These are phyloP conservation scores for Quercus alba DNA, from an alignment of 306 rosid genomes.

Conservation along the genomic window DNA sequence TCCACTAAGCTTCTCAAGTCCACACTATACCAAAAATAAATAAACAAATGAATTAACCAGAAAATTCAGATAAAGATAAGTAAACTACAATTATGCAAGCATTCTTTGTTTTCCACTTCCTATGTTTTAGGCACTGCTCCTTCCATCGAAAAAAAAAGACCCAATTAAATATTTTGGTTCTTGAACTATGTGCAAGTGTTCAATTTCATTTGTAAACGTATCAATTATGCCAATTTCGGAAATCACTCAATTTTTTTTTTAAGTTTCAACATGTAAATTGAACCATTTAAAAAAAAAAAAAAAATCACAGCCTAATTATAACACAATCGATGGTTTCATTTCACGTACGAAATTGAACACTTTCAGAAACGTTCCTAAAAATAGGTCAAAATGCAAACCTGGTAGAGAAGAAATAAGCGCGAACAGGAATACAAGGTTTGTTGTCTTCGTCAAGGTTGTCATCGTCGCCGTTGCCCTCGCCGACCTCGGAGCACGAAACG, in stretches of 20 bases:
- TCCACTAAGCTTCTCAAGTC: constrained; percentile 92
- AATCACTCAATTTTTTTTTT: too few species aligned
- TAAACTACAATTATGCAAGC: background rate
- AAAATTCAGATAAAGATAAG: background rate
- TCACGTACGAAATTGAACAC: too few species aligned
- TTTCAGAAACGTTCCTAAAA: background rate
- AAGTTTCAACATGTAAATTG: too few species aligned
- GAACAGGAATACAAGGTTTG: constrained; percentile 65
- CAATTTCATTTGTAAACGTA: too few species aligned
- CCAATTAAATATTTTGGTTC: too few species aligned
- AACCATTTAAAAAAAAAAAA: too few species aligned
- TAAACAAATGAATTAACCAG: background rate
- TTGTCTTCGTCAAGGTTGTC: constrained; percentile 42
- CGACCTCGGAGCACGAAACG: constrained; percentile 63
- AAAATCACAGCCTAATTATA: too few species aligned
- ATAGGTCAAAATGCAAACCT: constrained; percentile 36
- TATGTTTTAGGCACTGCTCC: too few species aligned
- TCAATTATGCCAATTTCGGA: too few species aligned
- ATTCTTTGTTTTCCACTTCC: background rate
- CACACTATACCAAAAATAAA: constrained; percentile 55
- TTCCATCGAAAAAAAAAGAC: too few species aligned
- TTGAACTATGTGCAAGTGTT: too few species aligned
- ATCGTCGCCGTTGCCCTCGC: constrained; percentile 23
- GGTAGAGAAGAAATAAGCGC: constrained; percentile 86
- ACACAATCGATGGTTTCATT: too few species aligned